Conservation (phyloP, 2,329 filamentous ascomycete species). For the Xylariaceae sp. region DNA sequence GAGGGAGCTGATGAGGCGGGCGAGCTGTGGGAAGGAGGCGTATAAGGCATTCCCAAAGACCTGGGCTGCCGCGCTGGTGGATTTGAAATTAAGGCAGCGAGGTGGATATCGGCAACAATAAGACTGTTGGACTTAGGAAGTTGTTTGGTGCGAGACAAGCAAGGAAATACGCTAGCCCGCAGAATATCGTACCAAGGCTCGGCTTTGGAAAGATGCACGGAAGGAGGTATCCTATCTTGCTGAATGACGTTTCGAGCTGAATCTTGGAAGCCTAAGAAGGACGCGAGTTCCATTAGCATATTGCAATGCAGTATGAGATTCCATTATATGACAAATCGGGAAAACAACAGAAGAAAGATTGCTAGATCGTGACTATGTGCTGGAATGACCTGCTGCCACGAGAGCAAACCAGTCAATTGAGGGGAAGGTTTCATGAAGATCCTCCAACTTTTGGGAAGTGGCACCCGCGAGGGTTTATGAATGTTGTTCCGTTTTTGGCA, state of each 20-base stretch:
- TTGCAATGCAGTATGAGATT: constrained; percentile 20
- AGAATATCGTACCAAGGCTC: constrained; percentile 26
- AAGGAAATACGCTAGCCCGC: constrained; percentile 27
- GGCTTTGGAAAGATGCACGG: constrained; percentile 10
- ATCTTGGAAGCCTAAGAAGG: constrained; percentile 26
- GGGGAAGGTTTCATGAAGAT: background rate
- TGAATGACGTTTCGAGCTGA: constrained; percentile 17
- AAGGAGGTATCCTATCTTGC: constrained; percentile 15
- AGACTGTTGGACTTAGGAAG: constrained; percentile 25
- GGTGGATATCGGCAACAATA: constrained; percentile 20
- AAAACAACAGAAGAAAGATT: background rate
- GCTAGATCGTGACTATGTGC: too few species aligned
- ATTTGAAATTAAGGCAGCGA: constrained; percentile 20
- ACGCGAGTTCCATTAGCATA: constrained; percentile 29
- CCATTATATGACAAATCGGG: constrained; percentile 22
- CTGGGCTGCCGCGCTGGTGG: constrained; percentile 25
- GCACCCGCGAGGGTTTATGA: constrained; percentile 14
- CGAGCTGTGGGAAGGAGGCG: constrained; percentile 65
- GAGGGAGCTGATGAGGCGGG: constrained; percentile 53
- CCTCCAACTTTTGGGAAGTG: constrained; percentile 1
- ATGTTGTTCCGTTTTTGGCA: constrained; percentile 4
- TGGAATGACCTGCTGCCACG: constrained; percentile 3
- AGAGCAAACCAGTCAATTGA: constrained; percentile 10
- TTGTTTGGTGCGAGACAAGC: constrained; percentile 23
- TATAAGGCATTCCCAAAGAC: constrained; percentile 72